These are phyloP conservation scores for Trichosporon faecale DNA, from an alignment of 1,284 basidiomycete genomes.

Conservation along the genomic window DNA sequence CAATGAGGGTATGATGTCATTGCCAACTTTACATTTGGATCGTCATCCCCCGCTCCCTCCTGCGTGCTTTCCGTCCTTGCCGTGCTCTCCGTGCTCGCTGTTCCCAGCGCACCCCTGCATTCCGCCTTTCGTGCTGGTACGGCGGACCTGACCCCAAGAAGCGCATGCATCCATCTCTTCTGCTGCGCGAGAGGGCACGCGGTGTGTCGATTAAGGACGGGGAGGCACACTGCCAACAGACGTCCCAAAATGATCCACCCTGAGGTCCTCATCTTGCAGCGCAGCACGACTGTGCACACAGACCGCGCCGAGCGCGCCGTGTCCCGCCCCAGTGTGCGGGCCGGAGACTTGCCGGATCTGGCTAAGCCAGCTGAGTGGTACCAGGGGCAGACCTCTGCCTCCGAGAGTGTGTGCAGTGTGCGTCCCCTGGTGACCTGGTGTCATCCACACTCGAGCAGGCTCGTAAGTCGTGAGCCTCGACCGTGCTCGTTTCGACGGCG, in stretches of 20 bases:
- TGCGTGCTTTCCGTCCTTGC: not conserved
- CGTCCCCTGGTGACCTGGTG: not conserved
- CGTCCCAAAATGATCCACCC: not conserved
- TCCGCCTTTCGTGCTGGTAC: not conserved
- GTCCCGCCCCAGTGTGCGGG: not conserved
- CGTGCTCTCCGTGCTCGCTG: not conserved
- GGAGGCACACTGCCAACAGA: not conserved
- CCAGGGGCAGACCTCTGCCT: not conserved
- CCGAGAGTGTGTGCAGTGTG: not conserved
- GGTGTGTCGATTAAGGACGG: not conserved
- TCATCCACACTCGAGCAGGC: not conserved
- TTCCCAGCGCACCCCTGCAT: not conserved
- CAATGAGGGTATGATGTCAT: slow-evolving; percentile 6
- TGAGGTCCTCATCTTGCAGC: not conserved
- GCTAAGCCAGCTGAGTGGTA: not conserved
- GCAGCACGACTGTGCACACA: not conserved
- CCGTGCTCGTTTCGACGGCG: not conserved
- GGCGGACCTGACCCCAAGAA: not conserved
- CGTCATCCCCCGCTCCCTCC: not conserved
- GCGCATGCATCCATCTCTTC: not conserved
- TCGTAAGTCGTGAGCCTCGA: not conserved
- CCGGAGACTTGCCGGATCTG: not conserved
- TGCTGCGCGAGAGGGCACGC: not conserved
- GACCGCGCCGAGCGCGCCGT: not conserved
- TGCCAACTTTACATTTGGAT: not conserved